phyloP scores from a whole-genome alignment of 441 rosid genomes.

The Codiaeum variegatum region DNA sequence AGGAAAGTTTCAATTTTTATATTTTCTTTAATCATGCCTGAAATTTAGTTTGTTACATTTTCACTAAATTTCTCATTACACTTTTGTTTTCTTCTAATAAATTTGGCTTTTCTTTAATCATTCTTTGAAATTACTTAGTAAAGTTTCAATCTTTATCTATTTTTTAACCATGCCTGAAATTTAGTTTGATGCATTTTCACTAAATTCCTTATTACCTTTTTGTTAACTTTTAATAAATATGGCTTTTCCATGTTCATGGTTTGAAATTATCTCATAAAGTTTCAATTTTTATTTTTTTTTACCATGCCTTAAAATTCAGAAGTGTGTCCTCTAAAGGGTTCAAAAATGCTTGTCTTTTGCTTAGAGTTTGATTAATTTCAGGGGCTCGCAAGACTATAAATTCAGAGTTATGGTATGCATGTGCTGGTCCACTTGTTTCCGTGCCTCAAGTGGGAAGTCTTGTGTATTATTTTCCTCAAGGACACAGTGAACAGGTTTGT shows the following conservation, averaged over 20 bases:
- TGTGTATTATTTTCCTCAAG: slow-evolving; percentile 92
- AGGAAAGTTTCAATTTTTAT: slow-evolving; percentile 6
- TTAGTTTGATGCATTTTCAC: slow-evolving; percentile 37
- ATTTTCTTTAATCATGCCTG: not conserved
- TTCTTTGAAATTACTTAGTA: slow-evolving; percentile 4
- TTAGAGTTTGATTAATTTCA: slow-evolving; percentile 28
- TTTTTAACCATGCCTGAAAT: not conserved
- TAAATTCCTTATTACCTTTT: slow-evolving; percentile 2
- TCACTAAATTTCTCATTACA: slow-evolving; percentile 1
- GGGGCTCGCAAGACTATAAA: slow-evolving; percentile 66
- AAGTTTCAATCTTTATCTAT: slow-evolving; percentile 4
- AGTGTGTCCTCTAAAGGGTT: not conserved
- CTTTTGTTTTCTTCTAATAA: slow-evolving; percentile 4
- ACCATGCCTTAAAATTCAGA: no score
- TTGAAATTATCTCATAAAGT: slow-evolving; percentile 11
- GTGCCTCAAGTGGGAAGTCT: slow-evolving; percentile 93
- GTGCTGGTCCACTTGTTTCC: slow-evolving; percentile 96
- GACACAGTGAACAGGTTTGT: slow-evolving; percentile 95
- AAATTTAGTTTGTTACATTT: slow-evolving; percentile 42
- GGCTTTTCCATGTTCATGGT: not conserved
- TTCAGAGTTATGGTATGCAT: slow-evolving; percentile 95
- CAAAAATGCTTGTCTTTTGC: not conserved
- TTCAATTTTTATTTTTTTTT: slow-evolving; percentile 1
- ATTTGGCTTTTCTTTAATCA: slow-evolving; percentile 6
- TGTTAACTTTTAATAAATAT: slow-evolving; percentile 6